Conservation (phyloP, 805 yeast species). For the Nakazawaea ishiwadae region DNA sequence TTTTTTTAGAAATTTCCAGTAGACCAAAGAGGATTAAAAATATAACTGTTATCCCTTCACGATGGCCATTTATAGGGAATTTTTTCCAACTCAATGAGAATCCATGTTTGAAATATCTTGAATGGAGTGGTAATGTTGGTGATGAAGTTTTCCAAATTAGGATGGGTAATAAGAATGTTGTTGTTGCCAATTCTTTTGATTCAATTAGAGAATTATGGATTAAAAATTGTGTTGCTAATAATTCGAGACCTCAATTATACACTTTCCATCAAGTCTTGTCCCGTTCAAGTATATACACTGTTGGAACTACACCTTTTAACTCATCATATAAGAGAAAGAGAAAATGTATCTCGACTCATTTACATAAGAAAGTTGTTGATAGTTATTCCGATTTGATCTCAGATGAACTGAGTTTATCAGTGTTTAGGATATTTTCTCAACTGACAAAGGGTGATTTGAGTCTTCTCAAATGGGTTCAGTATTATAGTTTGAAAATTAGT, state of each 20-base stretch:
- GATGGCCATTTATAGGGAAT: too few relatives aligned
- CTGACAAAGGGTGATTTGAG: slow-evolving; percentile 28
- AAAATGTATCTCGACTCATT: slow-evolving; percentile 40
- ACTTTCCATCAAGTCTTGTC: slow-evolving; percentile 66
- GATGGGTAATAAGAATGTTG: slow-evolving; percentile 50
- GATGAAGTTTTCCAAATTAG: slow-evolving; percentile 57
- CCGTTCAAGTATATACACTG: slow-evolving; percentile 49
- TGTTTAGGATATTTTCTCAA: slow-evolving; percentile 15
- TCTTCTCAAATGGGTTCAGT: slow-evolving; percentile 38
- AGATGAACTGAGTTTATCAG: slow-evolving; percentile 27
- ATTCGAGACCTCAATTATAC: slow-evolving; percentile 61
- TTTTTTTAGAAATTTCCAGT: too few relatives aligned
- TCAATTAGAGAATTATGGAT: slow-evolving; percentile 54
- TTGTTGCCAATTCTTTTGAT: slow-evolving; percentile 64
- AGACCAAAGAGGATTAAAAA: slow-evolving; percentile 30
- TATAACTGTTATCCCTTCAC: slow-evolving; percentile 40
- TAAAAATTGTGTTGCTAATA: slow-evolving; percentile 42
- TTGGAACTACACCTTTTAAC: slow-evolving; percentile 63
- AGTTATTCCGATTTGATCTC: slow-evolving; percentile 31
- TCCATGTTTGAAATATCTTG: slow-evolving; percentile 44
- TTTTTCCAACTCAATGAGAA: slow-evolving; percentile 37
- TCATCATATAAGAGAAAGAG: slow-evolving; percentile 40
- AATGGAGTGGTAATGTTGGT: slow-evolving; percentile 40
- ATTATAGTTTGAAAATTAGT: slow-evolving; percentile 47
- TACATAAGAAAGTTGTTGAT: slow-evolving; percentile 34